A percentile compares a stretch with the other conserved stretches of the same genome.
These are phyloP conservation scores for Erodium maritimum DNA, from an alignment of 345 rosid species.

Conservation along the genomic window DNA sequence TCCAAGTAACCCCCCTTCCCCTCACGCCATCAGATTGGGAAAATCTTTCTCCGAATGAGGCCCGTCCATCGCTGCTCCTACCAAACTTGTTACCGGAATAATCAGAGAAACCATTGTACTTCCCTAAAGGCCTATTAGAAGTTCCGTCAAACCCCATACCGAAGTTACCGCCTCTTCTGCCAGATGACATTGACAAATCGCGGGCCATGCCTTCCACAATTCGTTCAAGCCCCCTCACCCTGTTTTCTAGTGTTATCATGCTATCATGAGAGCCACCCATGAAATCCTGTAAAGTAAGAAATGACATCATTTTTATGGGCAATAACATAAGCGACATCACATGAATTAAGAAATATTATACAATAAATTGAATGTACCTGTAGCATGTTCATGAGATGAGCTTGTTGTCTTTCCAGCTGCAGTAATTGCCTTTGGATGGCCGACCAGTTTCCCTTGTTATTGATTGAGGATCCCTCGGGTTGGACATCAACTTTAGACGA, in stretches of 20 bases:
- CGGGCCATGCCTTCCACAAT: conserved; percentile 88
- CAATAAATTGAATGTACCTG: too few relatives aligned
- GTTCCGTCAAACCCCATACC: conserved; percentile 55
- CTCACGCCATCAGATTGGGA: conserved; percentile 58
- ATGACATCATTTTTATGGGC: too few relatives aligned
- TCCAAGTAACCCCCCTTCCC: conserved; percentile 71
- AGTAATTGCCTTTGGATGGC: conserved; percentile 92
- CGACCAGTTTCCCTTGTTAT: conserved; percentile 80
- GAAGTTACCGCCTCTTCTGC: conserved; percentile 55
- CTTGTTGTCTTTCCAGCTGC: conserved; percentile 90
- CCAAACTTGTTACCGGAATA: conserved; percentile 46
- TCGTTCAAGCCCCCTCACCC: conserved; percentile 96
- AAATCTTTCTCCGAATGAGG: conserved; percentile 64
- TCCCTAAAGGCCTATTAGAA: conserved; percentile 40
- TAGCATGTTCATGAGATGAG: conserved; percentile 83
- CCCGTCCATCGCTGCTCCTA: conserved; percentile 32
- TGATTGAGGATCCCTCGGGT: conserved; percentile 61
- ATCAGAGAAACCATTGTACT: conserved; percentile 64
- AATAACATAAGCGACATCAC: too few relatives aligned
- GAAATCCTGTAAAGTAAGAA: conserved; percentile 51
- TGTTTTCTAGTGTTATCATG: conserved; percentile 83
- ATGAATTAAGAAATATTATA: conserved; percentile 12
- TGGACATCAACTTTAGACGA: conserved; percentile 53
- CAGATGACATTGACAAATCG: conserved; percentile 77
- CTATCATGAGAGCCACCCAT: conserved; percentile 97